These are phyloP conservation scores for Epichloe typhina DNA, from an alignment of 2,329 filamentous ascomycete species.

Conservation along the genomic window DNA sequence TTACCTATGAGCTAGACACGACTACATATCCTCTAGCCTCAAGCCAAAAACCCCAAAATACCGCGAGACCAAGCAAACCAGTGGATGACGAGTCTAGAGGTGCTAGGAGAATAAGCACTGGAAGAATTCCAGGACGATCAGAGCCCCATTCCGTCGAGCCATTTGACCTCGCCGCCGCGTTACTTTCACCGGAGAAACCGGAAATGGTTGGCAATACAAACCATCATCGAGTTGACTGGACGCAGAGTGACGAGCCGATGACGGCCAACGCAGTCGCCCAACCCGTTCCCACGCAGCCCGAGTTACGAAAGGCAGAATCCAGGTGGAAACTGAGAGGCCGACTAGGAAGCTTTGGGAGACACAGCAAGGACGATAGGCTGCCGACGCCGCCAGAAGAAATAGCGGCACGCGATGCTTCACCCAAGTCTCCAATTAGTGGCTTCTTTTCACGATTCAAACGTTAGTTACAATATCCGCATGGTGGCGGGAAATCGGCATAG, in stretches of 20 bases:
- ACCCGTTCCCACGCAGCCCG: constrained; percentile 8
- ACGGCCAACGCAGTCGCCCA: neutral
- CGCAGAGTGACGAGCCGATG: constrained; percentile 38
- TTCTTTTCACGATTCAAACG: constrained; percentile 33
- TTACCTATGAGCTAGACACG: constrained; percentile 21
- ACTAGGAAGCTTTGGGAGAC: constrained; percentile 22
- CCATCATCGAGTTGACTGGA: constrained; percentile 41
- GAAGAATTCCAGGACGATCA: constrained; percentile 16
- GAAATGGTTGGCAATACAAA: constrained; percentile 10
- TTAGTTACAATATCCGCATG: constrained; percentile 11
- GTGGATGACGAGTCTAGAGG: constrained; percentile 7
- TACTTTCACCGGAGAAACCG: constrained; percentile 1
- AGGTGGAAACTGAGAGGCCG: constrained; percentile 34
- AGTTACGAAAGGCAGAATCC: constrained; percentile 33
- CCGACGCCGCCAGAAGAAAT: constrained; percentile 8
- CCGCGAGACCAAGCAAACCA: constrained; percentile 9
- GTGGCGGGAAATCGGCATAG: neutral
- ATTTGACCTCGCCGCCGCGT: constrained; percentile 1
- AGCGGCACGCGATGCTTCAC: constrained; percentile 7
- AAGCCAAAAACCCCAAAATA: constrained; percentile 20
- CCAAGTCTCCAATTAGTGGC: constrained; percentile 22
- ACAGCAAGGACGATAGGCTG: constrained; percentile 15
- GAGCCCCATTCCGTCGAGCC: constrained; percentile 5
- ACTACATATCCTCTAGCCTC: constrained; percentile 7
- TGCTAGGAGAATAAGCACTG: constrained; percentile 24